Evolutionary conservation across 2,329 filamentous ascomycete genomes (phyloP), one percentile per base, ranked within the genome.

Genomic region (Colletotrichum lindemuthianum): DNA sequence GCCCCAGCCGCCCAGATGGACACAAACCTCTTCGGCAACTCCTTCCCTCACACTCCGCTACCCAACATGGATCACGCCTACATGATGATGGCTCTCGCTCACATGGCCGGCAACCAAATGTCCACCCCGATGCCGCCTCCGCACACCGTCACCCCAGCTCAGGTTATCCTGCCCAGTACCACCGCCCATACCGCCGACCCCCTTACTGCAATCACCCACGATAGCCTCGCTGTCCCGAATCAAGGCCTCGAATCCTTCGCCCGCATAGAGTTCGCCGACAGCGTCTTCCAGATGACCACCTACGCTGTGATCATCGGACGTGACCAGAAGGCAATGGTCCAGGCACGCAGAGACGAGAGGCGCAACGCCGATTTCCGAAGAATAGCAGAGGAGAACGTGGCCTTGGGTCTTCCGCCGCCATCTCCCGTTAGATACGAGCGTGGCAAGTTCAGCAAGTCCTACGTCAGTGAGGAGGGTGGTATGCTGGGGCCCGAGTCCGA

Each of bases 271-370:
- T 93, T 94, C 73, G 84, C 86, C 69, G 91, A 94, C 79, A 90
- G 90, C 72, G 85, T 88, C 60, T 93, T 92, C 74, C 91, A 92
- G 76, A 91, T 94, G 88, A 92, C 88, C 55, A 92, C 90, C 1
- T 90, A 89, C 70, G 84, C 86, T 56, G 85, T 93, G 69, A 86
- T 91, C 60, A 86, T 94, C 34, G 91, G 90, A 59, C 88, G 91
- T 66, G 91, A 93, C 75, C 83, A 88, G 70, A 78, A 82, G 56
- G 88, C 88, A 9, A 76, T 87, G 68, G 77, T 82, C 59, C 82
- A 86, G 69, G 86, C 86, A 24, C 80, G 82, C 48, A 78, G 79
- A 59, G 82, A 87, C 63, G 82, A 85, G 71, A 82, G 77, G 65
- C 78, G 81, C 39, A 76, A 78, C 39, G 79, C 82, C 43, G 78